Evolutionary conservation across 352 stramenopile genomes (phyloP), one percentile per base, ranked within the genome.

Genomic region (Phytophthora sp.): DNA sequence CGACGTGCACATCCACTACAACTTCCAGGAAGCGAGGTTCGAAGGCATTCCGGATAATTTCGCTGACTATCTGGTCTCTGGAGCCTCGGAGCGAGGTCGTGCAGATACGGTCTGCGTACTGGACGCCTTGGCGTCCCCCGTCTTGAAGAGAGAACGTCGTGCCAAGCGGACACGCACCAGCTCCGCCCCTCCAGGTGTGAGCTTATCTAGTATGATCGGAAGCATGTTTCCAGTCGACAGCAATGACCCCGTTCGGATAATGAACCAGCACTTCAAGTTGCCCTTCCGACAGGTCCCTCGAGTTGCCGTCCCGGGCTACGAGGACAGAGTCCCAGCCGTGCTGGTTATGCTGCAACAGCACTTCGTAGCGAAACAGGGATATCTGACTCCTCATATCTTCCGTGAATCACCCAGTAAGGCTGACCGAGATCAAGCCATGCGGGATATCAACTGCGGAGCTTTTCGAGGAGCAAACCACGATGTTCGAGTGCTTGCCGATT

Each of bases 261-360:
- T 95, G 27, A 94, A 97, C 67, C 86, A 91, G 69, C 87, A 96
- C 59, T 97, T 96, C 61, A 82, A 86, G 50, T 49, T 97, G 16
- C 76, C 86, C 23, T 91, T 89, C 54, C 77, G 80, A 13, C 85
- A 94, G 24, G 79, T 94, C 13, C 88, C 90, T 11, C 77, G 88
- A 2, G 58, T 91, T 12, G 68, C 49, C 6, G 76, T 96, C 0
- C 35, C 67, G 3, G 83, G 81, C 1, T 96, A 96, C 73, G 76
- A 82, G 1, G 86, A 95, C 16, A 73, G 88, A 29, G 80, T 97
- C 20, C 90, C 90, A 9, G 87, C 86, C 4, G 88, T 97, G 52
- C 71, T 97, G 9, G 71, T 93, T 50, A 94, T 97, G 86, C 76
- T 97, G 30, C 77, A 90, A 30, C 80, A 95, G 20, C 76, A 94